Evolutionary conservation across 768 basidiomycete genomes (phyloP).

Genomic region (Bullera alba): DNA sequence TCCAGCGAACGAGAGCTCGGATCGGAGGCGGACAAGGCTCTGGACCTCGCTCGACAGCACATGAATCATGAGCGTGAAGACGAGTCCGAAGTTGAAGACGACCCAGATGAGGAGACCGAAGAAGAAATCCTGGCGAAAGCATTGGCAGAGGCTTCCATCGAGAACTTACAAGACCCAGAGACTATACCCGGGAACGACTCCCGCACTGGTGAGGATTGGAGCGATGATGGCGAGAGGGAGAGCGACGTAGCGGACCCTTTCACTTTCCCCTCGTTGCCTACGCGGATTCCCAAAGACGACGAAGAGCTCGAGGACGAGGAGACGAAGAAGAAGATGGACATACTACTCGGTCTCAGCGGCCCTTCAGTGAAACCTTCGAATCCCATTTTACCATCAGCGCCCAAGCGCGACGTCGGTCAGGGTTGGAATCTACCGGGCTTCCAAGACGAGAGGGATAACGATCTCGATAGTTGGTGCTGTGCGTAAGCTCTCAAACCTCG

Average conservation of each 20-base stretch:
- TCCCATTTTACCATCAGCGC: conserved; percentile 1
- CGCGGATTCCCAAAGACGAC: conserved; percentile 12
- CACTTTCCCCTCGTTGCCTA: conserved; percentile 21
- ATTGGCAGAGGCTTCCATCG: conserved; percentile 9
- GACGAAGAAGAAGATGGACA: conserved; percentile 9
- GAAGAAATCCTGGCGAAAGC: conserved; percentile 13
- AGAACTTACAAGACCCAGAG: not conserved
- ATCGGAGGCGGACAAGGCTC: not conserved
- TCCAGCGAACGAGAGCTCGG: not conserved
- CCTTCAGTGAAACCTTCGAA: conserved; percentile 5
- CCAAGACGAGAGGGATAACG: conserved; percentile 24
- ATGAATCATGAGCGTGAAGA: not conserved
- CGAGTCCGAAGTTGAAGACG: not conserved
- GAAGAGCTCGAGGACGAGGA: conserved; percentile 12
- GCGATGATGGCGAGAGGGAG: not conserved
- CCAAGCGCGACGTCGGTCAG: conserved; percentile 3
- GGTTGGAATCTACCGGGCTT: conserved; percentile 27
- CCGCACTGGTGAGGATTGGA: not conserved
- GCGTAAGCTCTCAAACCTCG: conserved; percentile 7
- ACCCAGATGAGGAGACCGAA: conserved; percentile 8
- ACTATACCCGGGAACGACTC: not conserved
- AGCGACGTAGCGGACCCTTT: too few relatives aligned
- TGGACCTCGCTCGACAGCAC: not conserved
- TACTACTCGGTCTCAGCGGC: conserved; percentile 21
- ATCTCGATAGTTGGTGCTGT: conserved; percentile 39